Evolutionary conservation across 441 rosid species (phyloP).

Genomic region (Euphorbia schlechtendalii): DNA sequence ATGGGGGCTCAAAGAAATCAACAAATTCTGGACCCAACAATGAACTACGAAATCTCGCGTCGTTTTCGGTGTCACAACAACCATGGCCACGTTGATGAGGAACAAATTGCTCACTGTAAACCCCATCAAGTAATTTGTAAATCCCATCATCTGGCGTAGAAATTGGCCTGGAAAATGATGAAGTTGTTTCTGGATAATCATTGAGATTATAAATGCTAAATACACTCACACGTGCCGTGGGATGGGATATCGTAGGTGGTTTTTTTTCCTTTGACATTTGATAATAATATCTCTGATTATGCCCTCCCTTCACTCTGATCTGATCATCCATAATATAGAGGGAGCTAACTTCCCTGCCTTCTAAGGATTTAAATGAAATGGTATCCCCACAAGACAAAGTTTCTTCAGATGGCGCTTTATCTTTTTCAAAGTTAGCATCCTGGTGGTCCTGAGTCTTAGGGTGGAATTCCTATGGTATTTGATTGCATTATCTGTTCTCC

Average conservation of each 20-base stretch:
- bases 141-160: constrained; percentile 45
- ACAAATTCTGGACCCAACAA: constrained; percentile 82
- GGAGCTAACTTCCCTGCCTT: constrained; percentile 51
- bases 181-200: constrained; percentile 35
- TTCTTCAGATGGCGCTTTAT: constrained; percentile 62
- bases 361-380: constrained; percentile 45
- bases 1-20: constrained; percentile 55
- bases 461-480: constrained; percentile 71
- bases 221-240: constrained; percentile 61
- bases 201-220: constrained; percentile 36
- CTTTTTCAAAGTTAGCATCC: constrained; percentile 45
- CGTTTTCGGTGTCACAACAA: constrained; percentile 39
- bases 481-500: constrained; percentile 65
- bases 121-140: constrained; percentile 51
- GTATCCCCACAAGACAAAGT: constrained; percentile 61
- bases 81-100: constrained; percentile 69
- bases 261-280: constrained; percentile 33
- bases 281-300: constrained; percentile 24
- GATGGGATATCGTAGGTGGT: constrained; percentile 54
- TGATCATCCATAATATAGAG: constrained; percentile 37
- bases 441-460: constrained; percentile 42
- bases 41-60: constrained; percentile 26
- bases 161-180: constrained; percentile 26
- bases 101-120: constrained; percentile 43
- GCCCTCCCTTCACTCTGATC: constrained; percentile 31